Conservation (phyloP, 768 basidiomycete species). For the Mycena alexandri region DNA sequence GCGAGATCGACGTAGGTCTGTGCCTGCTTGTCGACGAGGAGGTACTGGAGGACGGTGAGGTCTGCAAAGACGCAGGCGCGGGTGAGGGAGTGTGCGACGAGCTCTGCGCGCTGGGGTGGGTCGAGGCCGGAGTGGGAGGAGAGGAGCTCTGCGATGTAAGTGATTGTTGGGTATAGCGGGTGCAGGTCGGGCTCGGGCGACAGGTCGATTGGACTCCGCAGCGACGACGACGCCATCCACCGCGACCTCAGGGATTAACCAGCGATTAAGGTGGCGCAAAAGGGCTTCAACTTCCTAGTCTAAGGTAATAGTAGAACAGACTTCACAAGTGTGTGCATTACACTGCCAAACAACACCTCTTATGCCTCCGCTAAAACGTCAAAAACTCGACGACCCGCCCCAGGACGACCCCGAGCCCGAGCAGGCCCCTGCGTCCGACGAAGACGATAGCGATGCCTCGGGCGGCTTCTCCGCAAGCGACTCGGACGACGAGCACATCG, state of each 20-base stretch:
- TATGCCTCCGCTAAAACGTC: slow-evolving; percentile 70
- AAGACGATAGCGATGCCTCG: slow-evolving; percentile 46
- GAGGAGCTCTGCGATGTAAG: slow-evolving; percentile 72
- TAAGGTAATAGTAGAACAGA: no score
- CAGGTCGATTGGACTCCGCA: slow-evolving; percentile 61
- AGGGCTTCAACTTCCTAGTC: no score
- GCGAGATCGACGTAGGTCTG: slow-evolving; percentile 77
- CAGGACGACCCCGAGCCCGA: slow-evolving; percentile 31
- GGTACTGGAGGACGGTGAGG: slow-evolving; percentile 75
- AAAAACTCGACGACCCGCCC: slow-evolving; percentile 50
- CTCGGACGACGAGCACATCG: slow-evolving; percentile 66
- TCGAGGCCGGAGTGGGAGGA: slow-evolving; percentile 76
- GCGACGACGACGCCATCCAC: slow-evolving; percentile 36
- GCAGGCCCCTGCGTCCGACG: slow-evolving; percentile 43
- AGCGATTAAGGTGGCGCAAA: no score
- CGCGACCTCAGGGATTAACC: background rate
- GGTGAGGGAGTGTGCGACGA: slow-evolving; percentile 79
- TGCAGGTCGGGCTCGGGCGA: slow-evolving; percentile 84
- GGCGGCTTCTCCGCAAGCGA: slow-evolving; percentile 42
- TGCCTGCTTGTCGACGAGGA: slow-evolving; percentile 76
- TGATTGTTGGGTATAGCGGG: slow-evolving; percentile 79
- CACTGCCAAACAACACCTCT: slow-evolving; percentile 21
- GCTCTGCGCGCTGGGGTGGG: slow-evolving; percentile 74
- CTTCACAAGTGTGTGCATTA: no score
- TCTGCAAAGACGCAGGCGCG: slow-evolving; percentile 88